Base-by-base conservation (phyloP, 164 flowering plant genomes). In the Berberis thunbergii region DNA sequence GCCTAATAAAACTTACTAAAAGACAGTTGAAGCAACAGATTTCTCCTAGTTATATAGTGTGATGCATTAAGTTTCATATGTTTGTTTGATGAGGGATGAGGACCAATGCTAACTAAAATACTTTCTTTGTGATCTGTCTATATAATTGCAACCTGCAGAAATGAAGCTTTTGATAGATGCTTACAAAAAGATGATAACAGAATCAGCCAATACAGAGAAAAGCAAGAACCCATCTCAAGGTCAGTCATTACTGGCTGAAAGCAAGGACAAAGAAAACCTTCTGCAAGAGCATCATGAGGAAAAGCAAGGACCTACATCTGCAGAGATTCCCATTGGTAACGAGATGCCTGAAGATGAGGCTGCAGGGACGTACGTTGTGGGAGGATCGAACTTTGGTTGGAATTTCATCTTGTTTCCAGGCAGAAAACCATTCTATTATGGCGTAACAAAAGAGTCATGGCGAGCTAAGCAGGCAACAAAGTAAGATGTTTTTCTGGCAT, bases 381-480 rank as follows among this genome's bases (percentile, higher is more conserved):
- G 98, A 56, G 92, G 92, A 12, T 91, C 98, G 1, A 86, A 91
- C 43, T 78, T 84, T 64, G 96, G 96, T 38, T 86, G 94, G 98
- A 91, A 91, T 69, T 91, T 88, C 64, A 67, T 80, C 52, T 79
- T 82, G 59, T 86, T 49, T 59, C 69, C 73, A 4, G 78, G 88
- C 46, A 65, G 64, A 46, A 68, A 74, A 61, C 60, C 85, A 1
- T 77, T 70, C 55, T 91, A 88, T 68, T 87, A 77, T 71, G 98
- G 98, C 11, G 73, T 75, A 46, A 80, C 86, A 1, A 91, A 84
- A 67, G 89, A 80, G 65, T 59, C 81, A 26, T 79, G 79, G 26
- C 26, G 26, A 26, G 26, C 26, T 26, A 26, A 26, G 53, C 74
- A 80, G 68, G 63, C 75, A 43, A 55, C 61, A 42, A 63, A 41